These are phyloP conservation scores for Podaxis carcinomalis DNA, from an alignment of 768 basidiomycete genomes.

Conservation along the genomic window DNA sequence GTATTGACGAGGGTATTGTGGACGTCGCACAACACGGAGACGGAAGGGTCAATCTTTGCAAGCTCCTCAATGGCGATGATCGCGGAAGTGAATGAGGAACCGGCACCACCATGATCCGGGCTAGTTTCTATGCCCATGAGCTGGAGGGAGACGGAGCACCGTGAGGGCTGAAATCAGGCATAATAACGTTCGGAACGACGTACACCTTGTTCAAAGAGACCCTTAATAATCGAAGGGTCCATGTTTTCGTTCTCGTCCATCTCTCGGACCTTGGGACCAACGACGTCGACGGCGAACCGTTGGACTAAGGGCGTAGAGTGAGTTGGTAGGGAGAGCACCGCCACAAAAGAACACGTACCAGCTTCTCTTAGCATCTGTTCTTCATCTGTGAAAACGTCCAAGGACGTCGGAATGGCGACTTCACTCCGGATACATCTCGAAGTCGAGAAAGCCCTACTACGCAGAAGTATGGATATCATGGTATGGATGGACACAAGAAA, in stretches of 20 bases:
- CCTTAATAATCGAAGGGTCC: slow-evolving; percentile 84
- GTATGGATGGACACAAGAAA: background rate
- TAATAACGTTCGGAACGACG: slow-evolving; percentile 22
- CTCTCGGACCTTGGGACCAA: slow-evolving; percentile 87
- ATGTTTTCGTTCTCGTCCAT: slow-evolving; percentile 98
- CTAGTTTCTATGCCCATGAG: slow-evolving; percentile 97
- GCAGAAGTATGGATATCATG: background rate
- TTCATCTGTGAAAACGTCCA: slow-evolving; percentile 88
- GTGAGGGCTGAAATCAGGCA: slow-evolving; percentile 5
- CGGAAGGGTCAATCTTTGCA: slow-evolving; percentile 92
- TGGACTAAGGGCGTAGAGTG: slow-evolving; percentile 48
- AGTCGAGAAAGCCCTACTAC: slow-evolving; percentile 32
- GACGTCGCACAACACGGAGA: slow-evolving; percentile 95
- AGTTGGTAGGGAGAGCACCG: background rate
- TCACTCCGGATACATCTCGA: slow-evolving; percentile 29
- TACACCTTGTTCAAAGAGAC: slow-evolving; percentile 93
- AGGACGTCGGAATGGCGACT: slow-evolving; percentile 39
- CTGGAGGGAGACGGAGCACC: slow-evolving; percentile 31
- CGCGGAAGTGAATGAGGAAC: slow-evolving; percentile 89
- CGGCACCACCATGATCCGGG: slow-evolving; percentile 79
- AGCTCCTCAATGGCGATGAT: slow-evolving; percentile 98
- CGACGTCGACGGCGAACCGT: slow-evolving; percentile 85
- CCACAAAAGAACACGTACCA: slow-evolving; percentile 42
- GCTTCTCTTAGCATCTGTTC: slow-evolving; percentile 91
- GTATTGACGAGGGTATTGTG: slow-evolving; percentile 99